Evolutionary conservation across 2,329 filamentous ascomycete genomes (phyloP), one percentile per base, ranked within the genome.

Genomic region (Aureobasidium lini): DNA sequence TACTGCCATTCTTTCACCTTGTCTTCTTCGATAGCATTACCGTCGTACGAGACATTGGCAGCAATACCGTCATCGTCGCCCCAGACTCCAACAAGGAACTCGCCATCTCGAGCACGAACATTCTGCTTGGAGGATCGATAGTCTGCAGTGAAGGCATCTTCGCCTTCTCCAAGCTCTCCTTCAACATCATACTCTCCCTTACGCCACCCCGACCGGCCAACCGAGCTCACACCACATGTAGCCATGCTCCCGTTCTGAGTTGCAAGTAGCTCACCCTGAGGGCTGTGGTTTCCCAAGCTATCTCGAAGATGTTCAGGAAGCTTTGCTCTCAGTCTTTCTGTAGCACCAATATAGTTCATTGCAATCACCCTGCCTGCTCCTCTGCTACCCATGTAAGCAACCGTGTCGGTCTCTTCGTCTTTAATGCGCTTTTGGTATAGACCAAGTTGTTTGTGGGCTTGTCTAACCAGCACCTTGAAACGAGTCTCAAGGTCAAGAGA

Each of bases 191-290:
- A 69, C 50, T 68, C 59, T 4, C 67, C 66, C 1, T 47, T 44
- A 15, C 57, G 66, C 44, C 77, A 69, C 15, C 72, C 69, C 6
- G 71, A 66, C 5, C 70, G 68, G 0, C 76, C 77, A 0, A 78
- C 69, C 13, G 72, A 75, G 28, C 71, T 75, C 0, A 79, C 74
- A 4, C 76, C 76, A 65, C 75, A 77, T 4, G 77, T 79, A 10
- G 76, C 76, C 11, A 62, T 66, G 13, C 66, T 70, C 4, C 63
- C 60, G 13, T 69, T 70, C 23, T 64, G 63, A 8, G 64, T 69
- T 37, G 68, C 68, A 10, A 66, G 65, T 52, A 75, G 70, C 1
- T 47, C 62, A 2, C 76, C 75, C 60, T 78, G 76, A 1, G 75
- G 72, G 47, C 70, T 70, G 36, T 52, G 48, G 8, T n/a, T 36